phyloP scores from a whole-genome alignment of 2,329 filamentous ascomycete genomes.

The Xylariaceae sp. region DNA sequence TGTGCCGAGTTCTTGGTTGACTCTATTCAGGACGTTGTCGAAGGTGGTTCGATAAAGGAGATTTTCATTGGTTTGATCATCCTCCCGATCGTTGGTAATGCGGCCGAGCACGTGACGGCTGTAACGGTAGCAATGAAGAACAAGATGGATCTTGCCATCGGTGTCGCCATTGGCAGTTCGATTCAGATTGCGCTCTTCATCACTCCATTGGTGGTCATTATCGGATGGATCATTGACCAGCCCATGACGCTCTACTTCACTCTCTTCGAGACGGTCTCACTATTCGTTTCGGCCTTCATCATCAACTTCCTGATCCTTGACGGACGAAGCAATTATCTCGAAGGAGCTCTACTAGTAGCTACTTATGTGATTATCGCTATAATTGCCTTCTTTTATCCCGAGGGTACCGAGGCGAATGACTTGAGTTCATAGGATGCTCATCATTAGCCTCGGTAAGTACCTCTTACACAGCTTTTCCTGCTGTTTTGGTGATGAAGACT shows the following conservation, averaged over 20 bases:
- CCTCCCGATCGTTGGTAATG: slow-evolving; percentile 67
- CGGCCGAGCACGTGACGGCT: slow-evolving; percentile 67
- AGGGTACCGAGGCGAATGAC: slow-evolving; percentile 41
- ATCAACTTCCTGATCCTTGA: slow-evolving; percentile 85
- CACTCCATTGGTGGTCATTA: slow-evolving; percentile 63
- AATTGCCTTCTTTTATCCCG: slow-evolving; percentile 62
- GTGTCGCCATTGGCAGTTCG: slow-evolving; percentile 63
- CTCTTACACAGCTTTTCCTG: not conserved
- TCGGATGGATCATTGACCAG: slow-evolving; percentile 63
- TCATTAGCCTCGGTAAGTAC: not conserved
- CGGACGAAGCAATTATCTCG: slow-evolving; percentile 80
- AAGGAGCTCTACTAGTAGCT: slow-evolving; percentile 64
- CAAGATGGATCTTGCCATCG: slow-evolving; percentile 71
- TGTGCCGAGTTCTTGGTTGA: slow-evolving; percentile 68
- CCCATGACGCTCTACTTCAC: slow-evolving; percentile 82
- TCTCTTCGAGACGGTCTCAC: slow-evolving; percentile 79
- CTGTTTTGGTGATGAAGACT: not conserved
- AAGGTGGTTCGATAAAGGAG: slow-evolving; percentile 52
- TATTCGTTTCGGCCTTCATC: slow-evolving; percentile 79
- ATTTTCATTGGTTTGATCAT: slow-evolving; percentile 68
- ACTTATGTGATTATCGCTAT: slow-evolving; percentile 64
- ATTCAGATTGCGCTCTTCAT: slow-evolving; percentile 70
- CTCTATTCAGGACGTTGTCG: slow-evolving; percentile 60
- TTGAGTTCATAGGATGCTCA: slow-evolving; percentile 24
- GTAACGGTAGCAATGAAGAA: slow-evolving; percentile 67